These are phyloP conservation scores for Quercus lobata DNA, from an alignment of 331 rosid species.

Conservation along the genomic window DNA sequence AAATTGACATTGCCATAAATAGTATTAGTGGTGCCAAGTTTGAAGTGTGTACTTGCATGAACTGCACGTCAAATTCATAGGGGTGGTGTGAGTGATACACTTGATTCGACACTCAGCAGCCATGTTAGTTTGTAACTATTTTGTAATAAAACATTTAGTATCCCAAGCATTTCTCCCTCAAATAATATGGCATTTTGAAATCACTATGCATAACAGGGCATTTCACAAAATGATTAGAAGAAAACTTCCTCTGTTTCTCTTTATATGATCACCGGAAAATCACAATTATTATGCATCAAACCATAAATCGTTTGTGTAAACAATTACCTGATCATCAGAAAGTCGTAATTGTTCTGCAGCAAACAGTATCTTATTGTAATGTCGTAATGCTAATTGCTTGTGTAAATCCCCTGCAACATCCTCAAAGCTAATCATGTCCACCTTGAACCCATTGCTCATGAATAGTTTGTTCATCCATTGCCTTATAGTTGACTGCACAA, in stretches of 20 bases:
- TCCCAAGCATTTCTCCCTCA: no score
- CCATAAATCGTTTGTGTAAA: not conserved
- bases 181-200: no score
- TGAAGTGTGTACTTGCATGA: no score
- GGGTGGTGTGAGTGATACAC: no score
- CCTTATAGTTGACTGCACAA: constrained; percentile 36
- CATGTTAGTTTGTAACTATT: no score
- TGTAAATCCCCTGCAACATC: constrained; percentile 44
- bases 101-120: no score
- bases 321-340: constrained; percentile 71
- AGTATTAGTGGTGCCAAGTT: no score
- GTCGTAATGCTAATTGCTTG: constrained; percentile 35
- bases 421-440: constrained; percentile 41
- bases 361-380: constrained; percentile 43
- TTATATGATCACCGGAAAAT: not conserved
- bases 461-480: constrained; percentile 63
- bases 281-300: not conserved
- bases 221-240: not conserved
- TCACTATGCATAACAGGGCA: not conserved
- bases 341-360: constrained; percentile 63
- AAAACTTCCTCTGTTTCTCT: not conserved
- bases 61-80: no score
- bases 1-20: no score
- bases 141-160: no score
- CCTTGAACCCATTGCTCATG: constrained; percentile 73